phyloP scores from a whole-genome alignment of 2,329 filamentous ascomycete species.

The Trichophyton verrucosum region DNA sequence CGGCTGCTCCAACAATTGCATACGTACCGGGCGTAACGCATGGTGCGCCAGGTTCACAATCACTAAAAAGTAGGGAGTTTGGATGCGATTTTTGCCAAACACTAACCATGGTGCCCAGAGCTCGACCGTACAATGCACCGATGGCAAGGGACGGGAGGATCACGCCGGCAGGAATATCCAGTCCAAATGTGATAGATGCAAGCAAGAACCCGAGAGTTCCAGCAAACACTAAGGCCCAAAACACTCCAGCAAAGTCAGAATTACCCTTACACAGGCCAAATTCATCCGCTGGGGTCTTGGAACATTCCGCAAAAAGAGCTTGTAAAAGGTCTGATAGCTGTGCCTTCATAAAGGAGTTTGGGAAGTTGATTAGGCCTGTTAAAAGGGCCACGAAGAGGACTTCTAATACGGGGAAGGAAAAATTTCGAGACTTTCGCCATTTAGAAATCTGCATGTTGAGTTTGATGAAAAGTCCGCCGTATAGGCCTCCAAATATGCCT shows the following conservation, averaged over 20 bases:
- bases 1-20: slow-evolving; percentile 88
- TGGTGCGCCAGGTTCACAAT: slow-evolving; percentile 71
- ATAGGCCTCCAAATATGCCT: slow-evolving; percentile 82
- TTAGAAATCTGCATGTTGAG: slow-evolving; percentile 75
- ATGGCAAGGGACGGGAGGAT: slow-evolving; percentile 94
- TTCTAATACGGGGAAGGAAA: slow-evolving; percentile 64
- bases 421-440: slow-evolving; percentile 61
- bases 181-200: slow-evolving; percentile 76
- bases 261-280: slow-evolving; percentile 85
- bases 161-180: slow-evolving; percentile 89
- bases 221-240: slow-evolving; percentile 70
- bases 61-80: slow-evolving; percentile 60
- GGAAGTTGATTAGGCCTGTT: slow-evolving; percentile 84
- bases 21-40: slow-evolving; percentile 94
- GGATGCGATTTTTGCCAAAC: slow-evolving; percentile 74
- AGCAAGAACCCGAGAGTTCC: slow-evolving; percentile 74
- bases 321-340: slow-evolving; percentile 87
- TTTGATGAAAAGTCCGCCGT: slow-evolving; percentile 89
- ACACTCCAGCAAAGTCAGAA: slow-evolving; percentile 66
- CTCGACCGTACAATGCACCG: slow-evolving; percentile 77
- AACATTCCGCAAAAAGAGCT: slow-evolving; percentile 83
- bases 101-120: slow-evolving; percentile 77
- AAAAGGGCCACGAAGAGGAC: slow-evolving; percentile 67
- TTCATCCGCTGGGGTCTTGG: slow-evolving; percentile 66
- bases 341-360: slow-evolving; percentile 90